phyloP scores from a whole-genome alignment of 1,139 yeast species.

The Nematodospora anomalae region DNA sequence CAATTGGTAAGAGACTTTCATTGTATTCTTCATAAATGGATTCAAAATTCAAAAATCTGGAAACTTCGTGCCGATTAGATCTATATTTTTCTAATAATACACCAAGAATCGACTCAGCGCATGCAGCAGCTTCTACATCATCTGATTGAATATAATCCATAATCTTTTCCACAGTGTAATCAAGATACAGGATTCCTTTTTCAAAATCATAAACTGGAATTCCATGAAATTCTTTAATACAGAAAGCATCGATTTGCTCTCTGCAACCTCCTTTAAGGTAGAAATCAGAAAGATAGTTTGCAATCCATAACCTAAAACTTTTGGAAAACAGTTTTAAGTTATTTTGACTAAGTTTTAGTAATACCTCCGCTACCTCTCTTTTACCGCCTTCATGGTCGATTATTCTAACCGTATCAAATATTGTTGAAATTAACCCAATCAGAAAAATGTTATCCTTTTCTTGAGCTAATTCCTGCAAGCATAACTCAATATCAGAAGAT shows the following conservation, averaged over 20 bases:
- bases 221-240: slow-evolving; percentile 14
- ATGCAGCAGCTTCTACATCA: slow-evolving; percentile 21
- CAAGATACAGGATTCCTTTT: slow-evolving; percentile 15
- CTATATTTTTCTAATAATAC: slow-evolving; percentile 29
- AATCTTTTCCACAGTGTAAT: slow-evolving; percentile 17
- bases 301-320: slow-evolving; percentile 40
- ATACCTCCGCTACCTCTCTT: slow-evolving; percentile 21
- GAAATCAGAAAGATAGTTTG: slow-evolving; percentile 41
- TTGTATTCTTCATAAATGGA: slow-evolving; percentile 14
- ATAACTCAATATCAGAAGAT: slow-evolving; percentile 19
- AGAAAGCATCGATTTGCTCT: slow-evolving; percentile 5
- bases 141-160: slow-evolving; percentile 10
- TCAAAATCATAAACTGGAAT: slow-evolving; percentile 12
- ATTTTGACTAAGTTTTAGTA: slow-evolving; percentile 16
- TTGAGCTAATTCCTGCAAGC: slow-evolving; percentile 17
- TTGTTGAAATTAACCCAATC: slow-evolving; percentile 19
- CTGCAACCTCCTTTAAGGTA: slow-evolving; percentile 24
- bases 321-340: slow-evolving; percentile 13
- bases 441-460: slow-evolving; percentile 4
- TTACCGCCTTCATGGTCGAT: slow-evolving; percentile 13
- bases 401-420: slow-evolving; percentile 16
- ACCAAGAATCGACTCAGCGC: slow-evolving; percentile 42
- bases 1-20: slow-evolving; percentile 30
- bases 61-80: slow-evolving; percentile 16
- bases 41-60: slow-evolving; percentile 20